Percentiles rank a stretch among this genome's conserved stretches.
phyloP scores from a whole-genome alignment of 2,329 filamentous ascomycete genomes.

The Microsporum canis region DNA sequence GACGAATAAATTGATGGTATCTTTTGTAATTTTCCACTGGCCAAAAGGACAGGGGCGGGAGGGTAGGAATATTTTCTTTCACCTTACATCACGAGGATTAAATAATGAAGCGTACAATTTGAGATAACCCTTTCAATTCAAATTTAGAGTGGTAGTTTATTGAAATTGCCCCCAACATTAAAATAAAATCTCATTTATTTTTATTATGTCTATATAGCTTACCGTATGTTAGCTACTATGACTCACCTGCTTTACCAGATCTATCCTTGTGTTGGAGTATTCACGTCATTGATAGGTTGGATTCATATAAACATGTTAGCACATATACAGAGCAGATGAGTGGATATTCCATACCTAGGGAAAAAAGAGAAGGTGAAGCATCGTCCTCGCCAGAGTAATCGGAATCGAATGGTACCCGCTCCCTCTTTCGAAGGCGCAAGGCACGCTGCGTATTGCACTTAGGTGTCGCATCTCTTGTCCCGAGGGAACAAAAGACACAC shows the following conservation, averaged over 20 bases:
- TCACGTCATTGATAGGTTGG: neutral
- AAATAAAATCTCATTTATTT: neutral
- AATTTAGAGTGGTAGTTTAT: neutral
- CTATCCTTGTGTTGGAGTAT: neutral
- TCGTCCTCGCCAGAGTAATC: slow-evolving; percentile 79
- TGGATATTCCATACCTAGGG: slow-evolving; percentile 37
- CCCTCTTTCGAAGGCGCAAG: slow-evolving; percentile 23
- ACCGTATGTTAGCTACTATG: neutral
- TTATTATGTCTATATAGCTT: neutral
- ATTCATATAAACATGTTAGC: neutral
- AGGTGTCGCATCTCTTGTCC: slow-evolving; percentile 51
- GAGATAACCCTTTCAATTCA: neutral
- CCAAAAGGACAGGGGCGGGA: neutral
- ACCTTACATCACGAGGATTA: neutral
- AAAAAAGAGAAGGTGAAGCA: slow-evolving; percentile 48
- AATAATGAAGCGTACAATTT: neutral
- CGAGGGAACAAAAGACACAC: slow-evolving; percentile 29
- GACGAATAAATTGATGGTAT: slow-evolving; percentile 32
- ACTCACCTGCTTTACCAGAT: neutral
- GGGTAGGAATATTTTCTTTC: neutral
- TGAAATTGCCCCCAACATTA: neutral
- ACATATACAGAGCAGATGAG: neutral
- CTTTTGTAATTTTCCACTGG: neutral
- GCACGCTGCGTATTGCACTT: slow-evolving; percentile 73
- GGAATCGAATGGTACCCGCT: slow-evolving; percentile 70